These are phyloP conservation scores for Coemansia aciculifera DNA, from an alignment of 192 early-diverging fungal species.

Conservation along the genomic window DNA sequence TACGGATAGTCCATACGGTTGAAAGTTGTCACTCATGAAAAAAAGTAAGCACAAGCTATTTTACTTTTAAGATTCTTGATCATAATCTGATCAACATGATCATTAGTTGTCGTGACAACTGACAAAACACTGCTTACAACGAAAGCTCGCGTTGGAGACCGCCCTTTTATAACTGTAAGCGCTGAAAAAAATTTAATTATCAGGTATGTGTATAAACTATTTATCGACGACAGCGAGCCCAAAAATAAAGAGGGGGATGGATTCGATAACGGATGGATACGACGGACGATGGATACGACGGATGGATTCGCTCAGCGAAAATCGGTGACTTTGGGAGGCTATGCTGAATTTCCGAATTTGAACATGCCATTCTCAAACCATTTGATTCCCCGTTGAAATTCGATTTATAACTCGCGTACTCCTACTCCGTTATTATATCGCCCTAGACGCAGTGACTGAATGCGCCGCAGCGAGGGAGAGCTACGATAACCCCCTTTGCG, in stretches of 20 bases:
- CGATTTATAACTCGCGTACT: background rate
- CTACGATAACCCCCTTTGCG: background rate
- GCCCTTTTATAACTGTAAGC: background rate
- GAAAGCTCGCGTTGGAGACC: background rate
- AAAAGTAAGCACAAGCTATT: background rate
- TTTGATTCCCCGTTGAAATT: background rate
- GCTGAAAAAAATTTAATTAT: slow-evolving; percentile 9
- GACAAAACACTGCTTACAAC: background rate
- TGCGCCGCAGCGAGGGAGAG: background rate
- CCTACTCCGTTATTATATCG: background rate
- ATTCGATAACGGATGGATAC: background rate
- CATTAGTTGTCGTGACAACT: background rate
- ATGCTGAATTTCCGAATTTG: background rate
- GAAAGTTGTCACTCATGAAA: background rate
- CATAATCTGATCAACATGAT: background rate
- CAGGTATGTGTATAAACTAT: background rate
- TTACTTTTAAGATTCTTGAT: background rate
- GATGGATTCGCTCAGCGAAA: background rate
- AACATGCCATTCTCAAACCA: background rate
- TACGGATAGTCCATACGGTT: slow-evolving; percentile 17
- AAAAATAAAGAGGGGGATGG: background rate
- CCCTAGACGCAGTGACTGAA: background rate
- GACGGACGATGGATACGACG: background rate
- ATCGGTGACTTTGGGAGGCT: background rate
- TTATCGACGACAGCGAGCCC: background rate